A percentile compares a stretch with the other conserved stretches of the same genome.
Evolutionary conservation across 805 yeast genomes (phyloP).

Genomic region (Candida silvatica): DNA sequence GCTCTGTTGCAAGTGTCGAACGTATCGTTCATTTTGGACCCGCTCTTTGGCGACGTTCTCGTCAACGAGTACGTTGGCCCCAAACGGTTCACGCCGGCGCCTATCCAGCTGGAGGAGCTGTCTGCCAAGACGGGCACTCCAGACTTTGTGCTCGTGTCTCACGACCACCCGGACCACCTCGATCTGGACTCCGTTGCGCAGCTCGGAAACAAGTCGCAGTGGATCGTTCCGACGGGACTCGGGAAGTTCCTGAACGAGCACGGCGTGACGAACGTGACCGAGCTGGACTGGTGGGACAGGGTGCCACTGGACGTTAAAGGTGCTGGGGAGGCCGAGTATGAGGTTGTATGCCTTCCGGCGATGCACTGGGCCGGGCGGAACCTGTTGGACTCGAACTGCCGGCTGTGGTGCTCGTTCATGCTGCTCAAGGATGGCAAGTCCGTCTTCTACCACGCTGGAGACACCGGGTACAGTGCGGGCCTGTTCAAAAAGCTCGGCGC

Average conservation of each 20-base stretch:
- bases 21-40: conserved; percentile 73
- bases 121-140: conserved; percentile 36
- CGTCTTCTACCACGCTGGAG: conserved; percentile 85
- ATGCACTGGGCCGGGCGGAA: conserved; percentile 96
- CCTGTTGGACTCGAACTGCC: conserved; percentile 67
- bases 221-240: conserved; percentile 88
- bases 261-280: conserved; percentile 51
- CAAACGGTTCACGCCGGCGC: conserved; percentile 70
- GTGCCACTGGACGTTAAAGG: conserved; percentile 27
- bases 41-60: conserved; percentile 61
- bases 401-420: conserved; percentile 87
- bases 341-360: conserved; percentile 84
- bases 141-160: conserved; percentile 73
- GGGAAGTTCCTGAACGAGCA: conserved; percentile 45
- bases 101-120: conserved; percentile 47
- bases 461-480: conserved; percentile 80
- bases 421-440: conserved; percentile 61
- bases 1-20: conserved; percentile 55
- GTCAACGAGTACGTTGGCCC: conserved; percentile 69
- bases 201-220: conserved; percentile 53
- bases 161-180: conserved; percentile 93
- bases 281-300: conserved; percentile 91
- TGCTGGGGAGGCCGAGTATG: conserved; percentile 37
- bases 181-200: conserved; percentile 51
- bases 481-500: conserved; percentile 59